Base-by-base conservation (phyloP, 441 rosid species). In the Francoa sonchifolia region DNA sequence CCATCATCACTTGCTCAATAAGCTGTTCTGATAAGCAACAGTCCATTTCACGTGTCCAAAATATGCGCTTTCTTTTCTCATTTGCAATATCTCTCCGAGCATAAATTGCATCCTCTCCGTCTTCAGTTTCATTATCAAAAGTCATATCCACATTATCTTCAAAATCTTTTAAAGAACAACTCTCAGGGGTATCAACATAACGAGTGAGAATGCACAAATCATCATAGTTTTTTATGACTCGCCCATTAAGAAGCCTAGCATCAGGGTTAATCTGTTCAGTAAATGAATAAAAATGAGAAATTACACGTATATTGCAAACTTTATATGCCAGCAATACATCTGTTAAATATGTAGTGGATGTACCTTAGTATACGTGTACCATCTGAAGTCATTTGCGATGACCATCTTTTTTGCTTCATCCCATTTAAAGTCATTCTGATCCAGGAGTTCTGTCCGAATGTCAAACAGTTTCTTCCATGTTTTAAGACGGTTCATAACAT, bases 21-120 rank as follows among this genome's bases (percentile, higher is more conserved):
- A 51, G 48, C 33, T 15, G 48, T 22, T 51, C 41, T 6, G 42
- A 11, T 27, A 51, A 23, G 40, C 56, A 51, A 33, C 20, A 41
- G 21, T 51, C 56, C 56, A 51, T 51, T 33, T 41, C 48, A 6
- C 33, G 18, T n/a, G 57, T 52, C 44, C 49, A 52, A 19, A 19
- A 8, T 8, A 34, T 13, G 3, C 34, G 34, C 43, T 42, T 42
- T 12, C 42, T 20, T 34, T 42, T 52, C 36, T 34, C 49, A 34
- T 33, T 42, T 42, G 22, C 33, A 26, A 7, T 11, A 8, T 42
- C 43, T 19, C 22, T 27, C 11, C 14, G 16, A 19, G 15, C 6
- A 17, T 15, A 19, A 32, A 33, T 5, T n/a, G 26, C 9, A 11
- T 34, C 34, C 18, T 33, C 54, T 12, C 39, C 6, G 8, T 48